A percentile compares a stretch with the other conserved stretches of the same genome.
phyloP scores from a whole-genome alignment of 768 basidiomycete genomes.

The Sutorius australiensis region DNA sequence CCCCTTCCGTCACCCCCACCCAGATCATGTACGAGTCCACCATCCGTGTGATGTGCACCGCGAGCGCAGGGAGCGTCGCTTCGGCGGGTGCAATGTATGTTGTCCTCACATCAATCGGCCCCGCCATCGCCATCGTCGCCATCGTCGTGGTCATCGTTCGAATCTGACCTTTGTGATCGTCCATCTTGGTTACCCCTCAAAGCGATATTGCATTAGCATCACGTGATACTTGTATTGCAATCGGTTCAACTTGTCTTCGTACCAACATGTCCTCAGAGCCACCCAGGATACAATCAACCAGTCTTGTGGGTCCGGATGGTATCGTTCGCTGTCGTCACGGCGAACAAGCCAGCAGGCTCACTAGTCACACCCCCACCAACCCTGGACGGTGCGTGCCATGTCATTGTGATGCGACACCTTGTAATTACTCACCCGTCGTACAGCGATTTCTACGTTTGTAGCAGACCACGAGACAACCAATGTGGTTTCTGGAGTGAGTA shows the following conservation, averaged over 20 bases:
- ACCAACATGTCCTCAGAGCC: conserved; percentile 1
- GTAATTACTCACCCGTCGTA: neutral
- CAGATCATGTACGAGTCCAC: conserved; percentile 81
- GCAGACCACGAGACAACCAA: conserved; percentile 1
- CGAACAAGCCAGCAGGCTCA: conserved; percentile 17
- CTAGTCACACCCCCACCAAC: conserved; percentile 32
- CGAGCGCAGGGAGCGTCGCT: conserved; percentile 52
- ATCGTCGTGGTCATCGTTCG: neutral
- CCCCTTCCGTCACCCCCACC: conserved; percentile 58
- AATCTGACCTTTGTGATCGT: neutral
- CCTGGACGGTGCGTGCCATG: conserved; percentile 34
- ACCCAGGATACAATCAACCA: conserved; percentile 10
- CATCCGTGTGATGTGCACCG: conserved; percentile 61
- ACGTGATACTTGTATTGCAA: conserved; percentile 17
- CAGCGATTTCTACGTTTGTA: conserved; percentile 40
- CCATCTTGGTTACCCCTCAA: no score
- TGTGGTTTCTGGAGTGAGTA: conserved; percentile 38
- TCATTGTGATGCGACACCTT: neutral
- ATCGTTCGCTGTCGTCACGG: conserved; percentile 36
- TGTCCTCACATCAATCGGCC: conserved; percentile 42
- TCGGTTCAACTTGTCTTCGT: neutral
- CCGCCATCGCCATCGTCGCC: conserved; percentile 6
- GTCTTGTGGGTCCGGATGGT: conserved; percentile 28
- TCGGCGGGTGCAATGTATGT: conserved; percentile 49
- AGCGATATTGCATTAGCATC: neutral